A percentile compares a stretch with the other conserved stretches of the same genome.
Evolutionary conservation across 176 grass and related monocot species (phyloP).

Genomic region (Poa pratensis): DNA sequence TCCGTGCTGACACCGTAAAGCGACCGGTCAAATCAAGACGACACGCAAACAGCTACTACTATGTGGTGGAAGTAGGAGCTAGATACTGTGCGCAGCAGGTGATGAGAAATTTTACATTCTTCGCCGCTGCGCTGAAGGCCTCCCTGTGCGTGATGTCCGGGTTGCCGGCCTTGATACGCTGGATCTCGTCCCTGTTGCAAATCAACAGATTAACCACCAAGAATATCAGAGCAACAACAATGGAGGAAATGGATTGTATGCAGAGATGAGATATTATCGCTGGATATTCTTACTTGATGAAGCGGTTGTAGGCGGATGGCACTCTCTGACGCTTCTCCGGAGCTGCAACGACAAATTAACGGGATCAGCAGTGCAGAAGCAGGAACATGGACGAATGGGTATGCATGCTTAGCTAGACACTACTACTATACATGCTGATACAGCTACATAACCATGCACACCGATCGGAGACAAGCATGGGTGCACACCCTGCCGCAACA

Average conservation of each 20-base stretch:
- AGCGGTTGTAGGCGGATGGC: constrained; percentile 95
- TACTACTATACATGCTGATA: constrained; percentile 10
- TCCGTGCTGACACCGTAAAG: constrained; percentile 56
- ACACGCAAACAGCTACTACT: constrained; percentile 40
- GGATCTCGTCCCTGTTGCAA: constrained; percentile 91
- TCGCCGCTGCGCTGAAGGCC: constrained; percentile 99
- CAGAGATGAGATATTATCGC: background rate
- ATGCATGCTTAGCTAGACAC: constrained; percentile 36
- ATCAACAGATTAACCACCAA: background rate
- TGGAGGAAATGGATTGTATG: background rate
- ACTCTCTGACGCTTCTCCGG: constrained; percentile 99
- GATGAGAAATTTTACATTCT: constrained; percentile 76
- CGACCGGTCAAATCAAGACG: constrained; percentile 58
- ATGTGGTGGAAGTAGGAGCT: too few relatives aligned
- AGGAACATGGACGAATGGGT: constrained; percentile 48
- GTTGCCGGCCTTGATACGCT: constrained; percentile 97
- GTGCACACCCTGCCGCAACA: background rate
- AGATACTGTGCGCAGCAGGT: background rate
- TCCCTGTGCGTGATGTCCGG: constrained; percentile 98
- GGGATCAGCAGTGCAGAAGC: constrained; percentile 1
- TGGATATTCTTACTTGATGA: constrained; percentile 84
- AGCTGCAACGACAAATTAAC: constrained; percentile 60
- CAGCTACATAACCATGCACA: constrained; percentile 20
- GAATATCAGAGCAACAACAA: background rate
- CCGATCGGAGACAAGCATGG: constrained; percentile 31